Evolutionary conservation across 352 stramenopile genomes (phyloP), one percentile per base, ranked within the genome.

Genomic region (Phytophthora sansomeana): DNA sequence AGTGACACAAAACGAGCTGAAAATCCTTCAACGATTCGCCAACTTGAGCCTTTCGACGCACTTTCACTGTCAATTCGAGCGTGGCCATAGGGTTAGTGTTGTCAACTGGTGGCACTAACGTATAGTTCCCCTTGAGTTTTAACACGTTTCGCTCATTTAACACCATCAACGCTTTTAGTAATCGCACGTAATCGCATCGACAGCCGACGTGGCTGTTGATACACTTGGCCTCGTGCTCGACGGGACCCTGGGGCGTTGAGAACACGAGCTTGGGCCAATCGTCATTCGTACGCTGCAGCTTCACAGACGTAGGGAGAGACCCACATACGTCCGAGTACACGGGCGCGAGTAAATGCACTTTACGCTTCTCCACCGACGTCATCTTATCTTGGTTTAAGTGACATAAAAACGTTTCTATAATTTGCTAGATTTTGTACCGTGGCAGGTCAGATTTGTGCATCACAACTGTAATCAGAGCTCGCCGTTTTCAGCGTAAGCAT

Each of bases 1-100:
- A 59, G 48, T 93, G 85, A 49, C 70, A 72, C 26, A 87, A 32
- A 17, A 90, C 75, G 24, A 90, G 74, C 19, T 87, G 79, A 58
- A 90, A 91, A 4, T 84, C 75, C n/a, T 75, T 66, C 9, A 90
- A 67, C 48, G 75, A 58, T n/a, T 47, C 67, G 53, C 71, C 54
- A 3, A 19, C 55, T n/a, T 43, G 47, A n/a, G 62, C 49, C 6
- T 69, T 61, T 4, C 81, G 63, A 53, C 87, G 72, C 21, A 93
- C 64, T 30, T 65, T 48, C 28, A 91, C 63, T 11, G 61, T 66
- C 33, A 92, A 21, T 44, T 80, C 77, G 49, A 92, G 74, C 47
- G 78, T 92, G 55, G 84, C 84, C 21, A 24, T 24, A 24, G 21
- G 21, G 21, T 24, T 24, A 24, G 21, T 3, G 21, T 24, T 24